Evolutionary conservation across 1,284 basidiomycete genomes (phyloP), one percentile per base, ranked within the genome.

Genomic region (Anthracocystis walkeri): DNA sequence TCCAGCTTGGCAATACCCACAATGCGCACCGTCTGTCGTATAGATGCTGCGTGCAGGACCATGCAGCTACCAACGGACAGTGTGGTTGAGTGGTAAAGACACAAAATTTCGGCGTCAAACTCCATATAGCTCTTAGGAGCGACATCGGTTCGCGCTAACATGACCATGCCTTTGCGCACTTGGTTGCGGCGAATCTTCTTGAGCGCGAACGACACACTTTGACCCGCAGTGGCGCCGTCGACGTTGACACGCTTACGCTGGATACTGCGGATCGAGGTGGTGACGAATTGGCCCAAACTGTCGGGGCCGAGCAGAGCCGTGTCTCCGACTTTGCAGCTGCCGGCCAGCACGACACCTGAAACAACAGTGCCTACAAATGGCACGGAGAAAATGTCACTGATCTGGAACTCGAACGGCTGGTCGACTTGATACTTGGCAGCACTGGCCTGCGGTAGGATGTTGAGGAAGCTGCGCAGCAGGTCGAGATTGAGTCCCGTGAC

Each of bases 311-410:
- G 88, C 44, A 95, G 86, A 25, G 97, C 90, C 0, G 90, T 85
- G 81, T 99, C 95, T 40, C 83, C 83, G 1, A 75, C 73, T 55
- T 75, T 79, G 60, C 82, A 82, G 18, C 65, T 61, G 18, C 83
- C 82, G 4, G 73, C 69, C 18, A 79, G 92, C 61, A 97, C 86
- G 62, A 97, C 94, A 1, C 95, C 95, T 78, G 94, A 94, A 27
- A 97, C 93, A 7, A 97, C 96, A 1, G 95, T 96, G 38, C 96
- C 95, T 2, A 96, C 93, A 77, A 95, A 97, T 0, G 94, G 95
- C 23, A 95, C 93, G 53, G 92, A 81, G 55, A 85, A 85, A 35
- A 66, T 61, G 69, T 88, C 87, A 62, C 85, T 86, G 65, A 89
- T 87, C 48, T 87, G 86, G 65, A 88, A 88, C 89, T 98, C 95